Base-by-base conservation (phyloP, 1,284 basidiomycete genomes). In the Pascua sp. region DNA sequence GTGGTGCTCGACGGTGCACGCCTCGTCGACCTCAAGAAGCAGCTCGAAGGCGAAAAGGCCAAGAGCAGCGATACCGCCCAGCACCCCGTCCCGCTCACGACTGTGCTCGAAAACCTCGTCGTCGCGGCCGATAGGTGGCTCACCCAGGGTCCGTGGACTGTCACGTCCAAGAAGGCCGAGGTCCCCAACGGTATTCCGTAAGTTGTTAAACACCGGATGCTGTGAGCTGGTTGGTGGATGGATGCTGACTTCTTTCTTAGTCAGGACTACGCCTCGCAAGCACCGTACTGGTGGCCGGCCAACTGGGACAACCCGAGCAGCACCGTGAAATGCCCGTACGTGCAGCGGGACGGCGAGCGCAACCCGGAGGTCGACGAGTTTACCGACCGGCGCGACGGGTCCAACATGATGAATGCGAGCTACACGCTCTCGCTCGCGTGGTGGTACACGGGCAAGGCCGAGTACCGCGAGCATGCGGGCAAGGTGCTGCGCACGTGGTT, bases 281-380 rank as follows among this genome's bases (percentile, higher is more conserved):
- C 57, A 5, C 57, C 57, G 8, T 59, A 55, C 50, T 59, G 57
- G 57, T 59, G 57, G 57, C 44, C 53, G 8, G 11, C 7, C 12
- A 55, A 55, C 53, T 51, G 57, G 57, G 17, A 59, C 17, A 43
- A 59, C 46, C 36, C 53, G 5, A 12, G 15, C 10, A 12, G 15
- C 5, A 39, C 12, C 40, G 39, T 45, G 12, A 16, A 10, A 12
- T 59, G 57, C 39, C 53, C 53, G 5, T 59, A 59, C 50, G 18
- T 55, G n/a, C 53, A 49, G 53, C 53, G 53, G 38, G 57, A 59
- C 46, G 57, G 57, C 13, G 16, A 38, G 8, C 53, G 53, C 16
- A 59, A 59, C 53, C 57, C 57, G 38, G 57, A 55, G 13, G 50
- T 55, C 37, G 53, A 59, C 49, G 17, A 52, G 11, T 59, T 55